phyloP scores from a whole-genome alignment of 257 asterid genomes.

The Solanum tacnaense region DNA sequence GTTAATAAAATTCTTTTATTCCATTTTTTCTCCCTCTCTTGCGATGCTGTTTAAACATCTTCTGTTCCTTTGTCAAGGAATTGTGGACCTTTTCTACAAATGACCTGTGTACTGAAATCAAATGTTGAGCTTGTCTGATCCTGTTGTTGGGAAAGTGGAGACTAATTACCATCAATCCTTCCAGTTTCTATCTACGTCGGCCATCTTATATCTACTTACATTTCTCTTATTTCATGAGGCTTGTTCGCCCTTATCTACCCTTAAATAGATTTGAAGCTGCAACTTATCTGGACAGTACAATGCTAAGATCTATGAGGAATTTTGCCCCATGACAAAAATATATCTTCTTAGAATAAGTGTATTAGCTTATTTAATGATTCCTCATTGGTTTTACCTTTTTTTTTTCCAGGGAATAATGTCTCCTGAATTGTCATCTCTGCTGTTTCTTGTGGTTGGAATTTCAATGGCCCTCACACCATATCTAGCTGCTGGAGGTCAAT shows the following conservation, averaged over 20 bases:
- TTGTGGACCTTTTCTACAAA: neutral
- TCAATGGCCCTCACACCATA: slow-evolving; percentile 98
- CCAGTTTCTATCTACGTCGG: neutral
- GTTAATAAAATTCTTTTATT: neutral
- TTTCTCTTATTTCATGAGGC: neutral
- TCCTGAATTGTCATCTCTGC: slow-evolving; percentile 74
- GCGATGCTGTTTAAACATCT: neutral
- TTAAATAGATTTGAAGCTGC: neutral
- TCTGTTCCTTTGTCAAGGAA: neutral
- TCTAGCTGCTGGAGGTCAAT: slow-evolving; percentile 99
- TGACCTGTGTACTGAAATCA: neutral
- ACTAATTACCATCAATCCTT: neutral
- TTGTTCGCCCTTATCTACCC: neutral
- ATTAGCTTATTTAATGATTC: neutral
- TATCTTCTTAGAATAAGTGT: neutral
- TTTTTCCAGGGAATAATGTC: slow-evolving; percentile 87
- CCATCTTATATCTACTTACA: neutral
- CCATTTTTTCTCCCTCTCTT: neutral
- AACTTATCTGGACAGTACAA: neutral
- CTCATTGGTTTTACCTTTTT: neutral
- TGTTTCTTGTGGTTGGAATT: slow-evolving; percentile 94
- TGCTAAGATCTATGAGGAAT: neutral
- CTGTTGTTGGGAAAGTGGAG: neutral
- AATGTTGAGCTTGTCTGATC: neutral
- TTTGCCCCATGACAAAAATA: neutral